A percentile compares a stretch with the other conserved stretches of the same genome.
These are phyloP conservation scores for Panicum hallii DNA, from an alignment of 202 grass and related monocot species.

Conservation along the genomic window DNA sequence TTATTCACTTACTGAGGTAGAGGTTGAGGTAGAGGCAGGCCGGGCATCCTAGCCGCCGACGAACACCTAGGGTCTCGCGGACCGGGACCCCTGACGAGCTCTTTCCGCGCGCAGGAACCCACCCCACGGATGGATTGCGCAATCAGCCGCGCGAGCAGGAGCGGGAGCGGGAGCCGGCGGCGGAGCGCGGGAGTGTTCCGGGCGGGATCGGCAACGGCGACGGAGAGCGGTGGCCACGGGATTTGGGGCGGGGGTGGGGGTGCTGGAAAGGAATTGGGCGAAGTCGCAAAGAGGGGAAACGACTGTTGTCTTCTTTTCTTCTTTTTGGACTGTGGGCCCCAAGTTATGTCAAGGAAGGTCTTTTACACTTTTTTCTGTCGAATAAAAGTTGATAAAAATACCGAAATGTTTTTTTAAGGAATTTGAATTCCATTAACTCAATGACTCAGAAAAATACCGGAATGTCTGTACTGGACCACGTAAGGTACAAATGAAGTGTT, in stretches of 20 bases:
- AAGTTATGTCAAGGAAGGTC: no score
- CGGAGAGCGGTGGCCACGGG: neutral
- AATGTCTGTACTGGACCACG: no score
- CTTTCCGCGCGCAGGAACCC: neutral
- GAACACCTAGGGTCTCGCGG: conserved; percentile 11
- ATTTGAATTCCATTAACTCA: no score
- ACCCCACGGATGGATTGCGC: neutral
- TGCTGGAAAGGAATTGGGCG: neutral
- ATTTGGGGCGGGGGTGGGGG: neutral
- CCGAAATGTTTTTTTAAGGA: no score
- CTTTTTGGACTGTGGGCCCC: neutral
- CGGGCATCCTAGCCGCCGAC: conserved; percentile 43
- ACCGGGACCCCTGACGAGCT: neutral
- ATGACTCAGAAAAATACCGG: no score
- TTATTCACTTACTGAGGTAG: conserved; percentile 1
- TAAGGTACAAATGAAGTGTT: no score
- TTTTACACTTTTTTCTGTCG: no score
- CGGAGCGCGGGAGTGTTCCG: neutral
- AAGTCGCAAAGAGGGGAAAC: neutral
- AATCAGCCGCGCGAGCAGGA: neutral
- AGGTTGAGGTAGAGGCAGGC: conserved; percentile 46
- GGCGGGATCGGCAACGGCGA: neutral
- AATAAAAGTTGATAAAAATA: no score
- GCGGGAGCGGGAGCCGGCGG: neutral
- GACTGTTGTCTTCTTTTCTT: neutral